A percentile compares a stretch with the other conserved stretches of the same genome.
Evolutionary conservation across 129 eudicot genomes (phyloP).

Genomic region (Lactuca saligna): DNA sequence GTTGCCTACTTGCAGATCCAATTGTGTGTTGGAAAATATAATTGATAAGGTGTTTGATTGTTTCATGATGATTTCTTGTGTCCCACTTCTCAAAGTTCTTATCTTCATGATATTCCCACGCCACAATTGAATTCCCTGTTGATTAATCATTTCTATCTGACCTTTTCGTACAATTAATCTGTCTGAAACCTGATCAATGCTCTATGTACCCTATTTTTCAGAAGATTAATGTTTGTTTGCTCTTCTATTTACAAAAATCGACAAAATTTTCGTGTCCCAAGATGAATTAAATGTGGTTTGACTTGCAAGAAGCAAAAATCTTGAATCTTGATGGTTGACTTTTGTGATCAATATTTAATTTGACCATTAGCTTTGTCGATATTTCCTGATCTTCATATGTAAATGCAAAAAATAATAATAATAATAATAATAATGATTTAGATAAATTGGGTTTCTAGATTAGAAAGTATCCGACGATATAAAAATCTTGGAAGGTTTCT

Average conservation of each 20-base stretch:
- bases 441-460: not conserved
- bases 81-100: not conserved
- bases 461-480: not conserved
- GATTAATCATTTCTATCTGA: conserved; percentile 11
- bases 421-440: not conserved
- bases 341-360: conserved; percentile 14
- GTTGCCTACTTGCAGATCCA: conserved; percentile 17
- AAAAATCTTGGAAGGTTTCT: not conserved
- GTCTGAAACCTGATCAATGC: not conserved
- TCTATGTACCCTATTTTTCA: not conserved
- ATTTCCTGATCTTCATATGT: not conserved
- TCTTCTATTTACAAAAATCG: not conserved
- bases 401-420: not conserved
- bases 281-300: conserved; percentile 7
- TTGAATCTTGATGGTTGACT: conserved; percentile 32
- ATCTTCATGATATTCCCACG: not conserved
- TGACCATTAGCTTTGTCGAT: not conserved
- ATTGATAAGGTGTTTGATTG: conserved; percentile 22
- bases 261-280: not conserved
- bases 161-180: not conserved
- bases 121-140: conserved; percentile 5
- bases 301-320: not conserved
- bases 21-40: not conserved
- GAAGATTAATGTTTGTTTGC: conserved; percentile 1
- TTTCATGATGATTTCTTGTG: conserved; percentile 17